Percentiles rank a stretch among this genome's conserved stretches.
These are phyloP conservation scores for Fusarium circinatum DNA, from an alignment of 2,329 filamentous ascomycete species.

Conservation along the genomic window DNA sequence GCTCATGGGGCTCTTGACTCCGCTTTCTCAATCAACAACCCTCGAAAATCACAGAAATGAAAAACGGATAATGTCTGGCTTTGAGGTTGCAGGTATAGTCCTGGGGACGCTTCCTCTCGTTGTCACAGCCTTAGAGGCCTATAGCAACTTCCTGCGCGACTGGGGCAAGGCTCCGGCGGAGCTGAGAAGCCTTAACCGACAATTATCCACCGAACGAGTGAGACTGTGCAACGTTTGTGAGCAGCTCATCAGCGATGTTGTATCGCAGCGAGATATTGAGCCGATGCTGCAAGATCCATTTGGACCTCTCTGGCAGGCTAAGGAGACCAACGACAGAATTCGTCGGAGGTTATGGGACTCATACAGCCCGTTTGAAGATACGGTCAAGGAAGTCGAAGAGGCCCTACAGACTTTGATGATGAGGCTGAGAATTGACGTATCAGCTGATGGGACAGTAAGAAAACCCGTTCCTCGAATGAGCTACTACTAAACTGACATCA, in stretches of 20 bases:
- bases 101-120: constrained; percentile 35
- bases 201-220: constrained; percentile 40
- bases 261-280: constrained; percentile 38
- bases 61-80: constrained; percentile 25
- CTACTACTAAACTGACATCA: rapidly evolving
- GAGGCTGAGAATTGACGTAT: not conserved
- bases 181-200: constrained; percentile 34
- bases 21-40: not conserved
- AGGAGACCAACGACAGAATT: constrained; percentile 31
- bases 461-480: rapidly evolving
- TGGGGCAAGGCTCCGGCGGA: constrained; percentile 35
- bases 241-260: constrained; percentile 43
- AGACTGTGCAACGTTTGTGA: constrained; percentile 47
- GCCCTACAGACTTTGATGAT: constrained; percentile 35
- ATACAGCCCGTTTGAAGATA: constrained; percentile 38
- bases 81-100: constrained; percentile 37
- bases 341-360: constrained; percentile 38
- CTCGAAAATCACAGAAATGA: rapidly evolving
- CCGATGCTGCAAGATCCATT: constrained; percentile 45
- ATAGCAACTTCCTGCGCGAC: constrained; percentile 35
- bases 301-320: constrained; percentile 42
- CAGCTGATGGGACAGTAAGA: not conserved
- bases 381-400: constrained; percentile 34
- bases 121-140: constrained; percentile 28
- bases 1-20: not conserved